Percentiles rank a stretch among this genome's conserved stretches.
phyloP scores from a whole-genome alignment of 345 rosid species.

The Gossypium raimondii region DNA sequence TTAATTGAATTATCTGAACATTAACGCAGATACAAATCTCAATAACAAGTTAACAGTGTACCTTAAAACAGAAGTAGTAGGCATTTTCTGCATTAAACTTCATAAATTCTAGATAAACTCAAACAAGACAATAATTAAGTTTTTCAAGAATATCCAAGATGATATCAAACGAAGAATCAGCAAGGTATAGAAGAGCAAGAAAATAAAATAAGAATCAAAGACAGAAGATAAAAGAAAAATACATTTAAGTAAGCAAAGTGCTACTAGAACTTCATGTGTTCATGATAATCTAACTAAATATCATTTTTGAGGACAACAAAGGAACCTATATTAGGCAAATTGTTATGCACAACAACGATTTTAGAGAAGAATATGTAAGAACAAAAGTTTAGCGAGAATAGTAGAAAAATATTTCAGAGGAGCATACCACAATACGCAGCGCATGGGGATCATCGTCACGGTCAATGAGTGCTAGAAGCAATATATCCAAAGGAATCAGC shows the following conservation, averaged over 20 bases:
- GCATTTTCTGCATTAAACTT: constrained; percentile 1
- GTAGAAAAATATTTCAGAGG: constrained; percentile 12
- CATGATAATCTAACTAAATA: background rate
- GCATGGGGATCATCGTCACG: constrained; percentile 98
- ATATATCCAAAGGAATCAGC: constrained; percentile 88
- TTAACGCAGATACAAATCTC: background rate
- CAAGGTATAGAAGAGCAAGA: background rate
- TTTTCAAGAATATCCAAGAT: background rate
- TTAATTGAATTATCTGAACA: constrained; percentile 14
- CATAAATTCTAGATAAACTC: constrained; percentile 2
- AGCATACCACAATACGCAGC: constrained; percentile 74
- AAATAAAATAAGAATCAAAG: background rate
- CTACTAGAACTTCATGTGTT: background rate
- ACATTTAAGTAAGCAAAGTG: background rate
- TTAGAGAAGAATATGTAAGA: background rate
- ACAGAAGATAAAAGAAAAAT: background rate
- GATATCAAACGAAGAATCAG: background rate
- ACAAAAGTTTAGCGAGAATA: background rate
- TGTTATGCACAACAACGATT: background rate
- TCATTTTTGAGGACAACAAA: background rate
- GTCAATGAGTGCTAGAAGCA: constrained; percentile 87
- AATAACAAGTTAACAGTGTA: background rate
- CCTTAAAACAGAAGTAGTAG: background rate
- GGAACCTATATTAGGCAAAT: background rate
- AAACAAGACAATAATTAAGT: background rate